Conservation (phyloP, 1,284 basidiomycete genomes). For the Rhodotorula mucilaginosa region DNA sequence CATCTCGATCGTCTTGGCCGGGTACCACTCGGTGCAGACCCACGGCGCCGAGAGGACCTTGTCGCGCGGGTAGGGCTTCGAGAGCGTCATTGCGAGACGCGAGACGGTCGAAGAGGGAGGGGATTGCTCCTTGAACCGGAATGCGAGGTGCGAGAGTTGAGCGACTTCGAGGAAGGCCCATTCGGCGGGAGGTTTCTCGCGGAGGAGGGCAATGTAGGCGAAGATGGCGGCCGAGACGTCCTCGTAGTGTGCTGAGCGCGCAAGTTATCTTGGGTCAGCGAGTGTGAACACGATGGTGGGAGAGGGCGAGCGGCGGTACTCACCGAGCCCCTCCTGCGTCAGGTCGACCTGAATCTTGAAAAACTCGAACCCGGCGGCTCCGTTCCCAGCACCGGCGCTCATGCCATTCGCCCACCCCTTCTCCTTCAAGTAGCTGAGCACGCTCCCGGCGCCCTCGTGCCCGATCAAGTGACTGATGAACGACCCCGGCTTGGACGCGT, state of each 20-base stretch:
- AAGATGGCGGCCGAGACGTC: slow-evolving; percentile 70
- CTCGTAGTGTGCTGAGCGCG: slow-evolving; percentile 66
- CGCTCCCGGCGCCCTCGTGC: slow-evolving; percentile 92
- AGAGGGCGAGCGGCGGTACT: slow-evolving; percentile 4
- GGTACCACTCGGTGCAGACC: slow-evolving; percentile 75
- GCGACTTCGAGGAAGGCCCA: slow-evolving; percentile 79
- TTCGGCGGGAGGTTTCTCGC: slow-evolving; percentile 62
- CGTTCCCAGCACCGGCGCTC: slow-evolving; percentile 62
- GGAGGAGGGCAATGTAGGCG: slow-evolving; percentile 83
- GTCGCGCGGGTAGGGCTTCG: slow-evolving; percentile 75
- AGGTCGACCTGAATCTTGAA: slow-evolving; percentile 81
- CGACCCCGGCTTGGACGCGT: slow-evolving; percentile 63
- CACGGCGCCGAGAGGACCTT: slow-evolving; percentile 71
- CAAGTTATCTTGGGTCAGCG: not conserved
- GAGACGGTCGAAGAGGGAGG: slow-evolving; percentile 77
- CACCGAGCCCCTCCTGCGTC: slow-evolving; percentile 76
- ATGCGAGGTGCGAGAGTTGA: slow-evolving; percentile 70
- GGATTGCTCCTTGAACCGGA: slow-evolving; percentile 84
- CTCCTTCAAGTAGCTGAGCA: slow-evolving; percentile 86
- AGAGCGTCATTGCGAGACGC: slow-evolving; percentile 71
- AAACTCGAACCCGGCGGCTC: slow-evolving; percentile 78
- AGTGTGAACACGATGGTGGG: not conserved
- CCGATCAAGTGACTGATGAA: slow-evolving; percentile 86
- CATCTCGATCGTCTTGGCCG: slow-evolving; percentile 62
- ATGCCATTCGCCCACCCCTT: slow-evolving; percentile 87